Conservation (phyloP, 2,329 filamentous ascomycete genomes). For the Herpomyces periplanetae region DNA sequence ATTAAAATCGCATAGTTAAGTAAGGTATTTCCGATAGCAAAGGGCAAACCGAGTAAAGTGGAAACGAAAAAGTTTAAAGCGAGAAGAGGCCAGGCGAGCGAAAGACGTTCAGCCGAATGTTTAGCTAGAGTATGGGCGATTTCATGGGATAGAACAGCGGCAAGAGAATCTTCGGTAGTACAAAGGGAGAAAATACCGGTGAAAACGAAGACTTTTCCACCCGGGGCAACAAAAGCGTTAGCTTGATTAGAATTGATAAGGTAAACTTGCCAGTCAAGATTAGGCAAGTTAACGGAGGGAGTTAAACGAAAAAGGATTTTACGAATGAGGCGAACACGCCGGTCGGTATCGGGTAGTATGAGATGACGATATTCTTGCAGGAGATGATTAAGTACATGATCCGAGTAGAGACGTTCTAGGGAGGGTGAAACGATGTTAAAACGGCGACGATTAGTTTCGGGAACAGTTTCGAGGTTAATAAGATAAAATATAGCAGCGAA, state of each 20-base stretch:
- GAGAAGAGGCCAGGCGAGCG: slow-evolving; percentile 8
- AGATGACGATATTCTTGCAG: slow-evolving; percentile 14
- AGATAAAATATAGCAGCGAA: slow-evolving; percentile 18
- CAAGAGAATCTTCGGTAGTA: slow-evolving; percentile 23
- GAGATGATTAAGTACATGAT: slow-evolving; percentile 16
- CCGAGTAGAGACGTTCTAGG: slow-evolving; percentile 14
- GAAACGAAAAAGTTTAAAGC: slow-evolving; percentile 7
- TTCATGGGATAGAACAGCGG: slow-evolving; percentile 37
- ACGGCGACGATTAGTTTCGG: slow-evolving; percentile 19
- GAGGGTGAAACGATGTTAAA: slow-evolving; percentile 26
- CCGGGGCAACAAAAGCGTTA: slow-evolving; percentile 41
- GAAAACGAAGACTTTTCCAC: slow-evolving; percentile 41
- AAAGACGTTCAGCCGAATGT: slow-evolving; percentile 23
- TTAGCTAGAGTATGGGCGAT: slow-evolving; percentile 34
- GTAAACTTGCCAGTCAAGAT: slow-evolving; percentile 23
- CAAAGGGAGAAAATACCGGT: slow-evolving; percentile 29
- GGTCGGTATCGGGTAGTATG: slow-evolving; percentile 19
- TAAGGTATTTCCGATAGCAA: slow-evolving; percentile 9
- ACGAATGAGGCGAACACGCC: slow-evolving; percentile 15
- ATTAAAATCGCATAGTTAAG: slow-evolving; percentile 21
- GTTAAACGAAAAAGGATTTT: slow-evolving; percentile 24
- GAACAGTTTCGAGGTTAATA: slow-evolving; percentile 27
- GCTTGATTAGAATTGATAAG: slow-evolving; percentile 22
- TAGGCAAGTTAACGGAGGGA: slow-evolving; percentile 19
- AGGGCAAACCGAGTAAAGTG: slow-evolving; percentile 9